Conservation (phyloP, 768 basidiomycete species). For the Podaxis carcinomalis region DNA sequence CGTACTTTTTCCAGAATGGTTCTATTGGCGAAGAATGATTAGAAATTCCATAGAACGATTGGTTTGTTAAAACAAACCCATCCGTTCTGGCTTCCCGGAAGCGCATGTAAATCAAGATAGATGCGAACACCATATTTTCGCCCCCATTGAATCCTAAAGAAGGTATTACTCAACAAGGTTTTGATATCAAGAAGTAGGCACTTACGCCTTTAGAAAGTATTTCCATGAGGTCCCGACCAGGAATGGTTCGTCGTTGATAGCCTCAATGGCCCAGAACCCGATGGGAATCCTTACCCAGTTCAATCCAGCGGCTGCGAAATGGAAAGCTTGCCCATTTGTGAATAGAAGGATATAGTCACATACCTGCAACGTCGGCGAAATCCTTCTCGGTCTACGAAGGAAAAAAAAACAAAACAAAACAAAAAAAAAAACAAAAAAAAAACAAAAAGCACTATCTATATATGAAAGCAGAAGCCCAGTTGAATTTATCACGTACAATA, state of each 20-base stretch:
- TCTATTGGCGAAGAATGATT: conserved; percentile 22
- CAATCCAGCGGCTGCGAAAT: conserved; percentile 59
- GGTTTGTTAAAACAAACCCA: conserved; percentile 41
- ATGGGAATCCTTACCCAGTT: conserved; percentile 87
- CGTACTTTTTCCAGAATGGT: conserved; percentile 35
- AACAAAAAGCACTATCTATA: not conserved
- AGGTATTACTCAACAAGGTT: conserved; percentile 15
- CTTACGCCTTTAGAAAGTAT: conserved; percentile 46
- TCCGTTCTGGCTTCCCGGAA: conserved; percentile 80
- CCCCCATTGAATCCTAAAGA: conserved; percentile 73
- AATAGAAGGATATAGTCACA: not conserved
- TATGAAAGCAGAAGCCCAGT: too few species aligned
- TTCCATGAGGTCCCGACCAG: conserved; percentile 74
- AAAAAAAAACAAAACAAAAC: not conserved
- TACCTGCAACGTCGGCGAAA: conserved; percentile 33
- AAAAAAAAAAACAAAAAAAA: too few species aligned
- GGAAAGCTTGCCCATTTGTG: conserved; percentile 46
- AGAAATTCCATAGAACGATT: conserved; percentile 6
- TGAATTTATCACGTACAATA: conserved; percentile 9
- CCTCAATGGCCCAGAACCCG: conserved; percentile 87
- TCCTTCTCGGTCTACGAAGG: conserved; percentile 28
- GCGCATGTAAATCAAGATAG: conserved; percentile 73
- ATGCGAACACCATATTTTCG: conserved; percentile 90
- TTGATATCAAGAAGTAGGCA: conserved; percentile 8
- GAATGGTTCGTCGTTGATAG: conserved; percentile 73